phyloP scores from a whole-genome alignment of 306 rosid species.

The Mimosa bimucronata region DNA sequence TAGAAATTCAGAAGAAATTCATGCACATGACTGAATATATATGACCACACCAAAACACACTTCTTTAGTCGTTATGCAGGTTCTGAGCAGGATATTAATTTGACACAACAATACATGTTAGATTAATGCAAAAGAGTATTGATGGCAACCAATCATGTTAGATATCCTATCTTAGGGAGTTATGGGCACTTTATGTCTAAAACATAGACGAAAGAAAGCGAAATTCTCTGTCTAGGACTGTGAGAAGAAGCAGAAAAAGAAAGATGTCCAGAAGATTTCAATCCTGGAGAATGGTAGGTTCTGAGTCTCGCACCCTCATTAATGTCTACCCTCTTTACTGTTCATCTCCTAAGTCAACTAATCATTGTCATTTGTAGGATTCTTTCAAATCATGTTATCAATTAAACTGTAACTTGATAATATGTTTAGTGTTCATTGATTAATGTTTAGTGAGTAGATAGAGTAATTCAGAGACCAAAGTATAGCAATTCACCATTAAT shows the following conservation, averaged over 20 bases:
- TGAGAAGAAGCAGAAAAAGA: background rate
- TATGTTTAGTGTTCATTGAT: background rate
- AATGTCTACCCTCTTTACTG: background rate
- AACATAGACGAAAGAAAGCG: background rate
- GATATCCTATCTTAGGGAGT: background rate
- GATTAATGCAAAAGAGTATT: constrained; percentile 30
- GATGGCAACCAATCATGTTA: constrained; percentile 25
- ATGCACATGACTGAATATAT: background rate
- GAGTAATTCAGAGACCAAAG: background rate
- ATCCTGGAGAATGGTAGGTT: background rate
- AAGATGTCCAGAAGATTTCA: background rate
- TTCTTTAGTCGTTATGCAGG: background rate
- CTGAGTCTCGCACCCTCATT: background rate
- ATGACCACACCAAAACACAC: background rate
- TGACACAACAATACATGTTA: background rate
- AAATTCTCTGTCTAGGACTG: background rate
- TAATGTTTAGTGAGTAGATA: background rate
- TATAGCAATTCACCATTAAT: background rate
- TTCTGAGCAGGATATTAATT: background rate
- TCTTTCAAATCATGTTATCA: background rate
- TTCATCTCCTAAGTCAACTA: background rate
- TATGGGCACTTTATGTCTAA: background rate
- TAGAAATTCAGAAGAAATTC: constrained; percentile 16
- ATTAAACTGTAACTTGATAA: background rate
- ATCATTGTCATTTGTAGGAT: background rate